These are phyloP conservation scores for Yamadazyma membranifaciens DNA, from an alignment of 1,139 yeast species.

Conservation along the genomic window DNA sequence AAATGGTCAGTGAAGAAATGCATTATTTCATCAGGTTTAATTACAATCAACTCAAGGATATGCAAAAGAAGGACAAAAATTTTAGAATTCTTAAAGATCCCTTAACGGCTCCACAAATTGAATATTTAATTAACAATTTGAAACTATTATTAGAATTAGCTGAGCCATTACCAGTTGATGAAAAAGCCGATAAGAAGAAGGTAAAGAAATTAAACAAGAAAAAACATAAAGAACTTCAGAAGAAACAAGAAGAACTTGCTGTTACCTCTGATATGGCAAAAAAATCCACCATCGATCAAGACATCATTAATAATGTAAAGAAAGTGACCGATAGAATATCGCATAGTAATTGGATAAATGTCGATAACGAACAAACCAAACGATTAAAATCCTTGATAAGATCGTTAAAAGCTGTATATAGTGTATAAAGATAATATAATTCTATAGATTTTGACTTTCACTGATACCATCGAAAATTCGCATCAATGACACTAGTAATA, in stretches of 20 bases:
- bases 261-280: not conserved
- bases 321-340: slow-evolving; percentile 1
- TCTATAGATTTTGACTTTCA: too few relatives aligned
- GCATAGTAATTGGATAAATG: slow-evolving; percentile 3
- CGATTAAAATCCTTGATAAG: not conserved
- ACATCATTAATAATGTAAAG: not conserved
- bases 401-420: slow-evolving; percentile 2
- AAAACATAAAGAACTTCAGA: not conserved
- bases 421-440: slow-evolving; percentile 1
- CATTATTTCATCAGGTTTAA: slow-evolving; percentile 36
- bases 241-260: not conserved
- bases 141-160: not conserved
- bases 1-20: slow-evolving; percentile 33
- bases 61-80: not conserved
- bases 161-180: not conserved
- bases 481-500: slow-evolving; percentile 13
- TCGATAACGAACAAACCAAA: not conserved
- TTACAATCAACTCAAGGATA: slow-evolving; percentile 16
- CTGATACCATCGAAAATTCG: not conserved
- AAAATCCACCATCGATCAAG: not conserved
- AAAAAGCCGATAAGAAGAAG: not conserved
- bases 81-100: slow-evolving; percentile 2
- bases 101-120: slow-evolving; percentile 1
- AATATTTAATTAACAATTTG: slow-evolving; percentile 5
- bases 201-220: not conserved